phyloP scores from a whole-genome alignment of 1,284 basidiomycete genomes.

The Boletellus deceptivus region DNA sequence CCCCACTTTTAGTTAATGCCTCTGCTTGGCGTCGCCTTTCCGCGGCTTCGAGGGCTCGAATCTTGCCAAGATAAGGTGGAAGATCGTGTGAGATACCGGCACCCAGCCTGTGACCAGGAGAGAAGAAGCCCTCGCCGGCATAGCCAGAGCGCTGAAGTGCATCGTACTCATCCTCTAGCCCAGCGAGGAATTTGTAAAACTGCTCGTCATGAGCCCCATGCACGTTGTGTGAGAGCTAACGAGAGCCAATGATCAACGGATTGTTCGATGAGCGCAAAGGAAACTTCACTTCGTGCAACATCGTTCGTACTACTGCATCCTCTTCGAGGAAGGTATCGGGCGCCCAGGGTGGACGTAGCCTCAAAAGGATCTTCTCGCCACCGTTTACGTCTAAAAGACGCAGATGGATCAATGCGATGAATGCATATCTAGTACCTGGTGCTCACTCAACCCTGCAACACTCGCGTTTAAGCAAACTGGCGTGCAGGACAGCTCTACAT shows the following conservation, averaged over 20 bases:
- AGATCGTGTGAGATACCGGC: slow-evolving; percentile 59
- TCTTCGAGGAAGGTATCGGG: slow-evolving; percentile 73
- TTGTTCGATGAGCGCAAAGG: not conserved
- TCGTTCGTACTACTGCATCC: slow-evolving; percentile 70
- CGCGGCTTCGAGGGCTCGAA: slow-evolving; percentile 71
- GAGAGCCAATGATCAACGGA: not conserved
- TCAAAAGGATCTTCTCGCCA: slow-evolving; percentile 78
- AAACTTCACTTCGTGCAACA: slow-evolving; percentile 78
- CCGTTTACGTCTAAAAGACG: slow-evolving; percentile 61
- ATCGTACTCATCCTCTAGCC: slow-evolving; percentile 80
- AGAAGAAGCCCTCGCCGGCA: slow-evolving; percentile 79
- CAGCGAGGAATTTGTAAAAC: slow-evolving; percentile 76
- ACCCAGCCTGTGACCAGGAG: slow-evolving; percentile 66
- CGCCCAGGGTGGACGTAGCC: slow-evolving; percentile 69
- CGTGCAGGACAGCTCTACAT: not conserved
- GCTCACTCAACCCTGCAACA: slow-evolving; percentile 34
- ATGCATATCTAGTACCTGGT: not conserved
- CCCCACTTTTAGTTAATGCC: slow-evolving; percentile 51
- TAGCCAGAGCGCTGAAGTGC: slow-evolving; percentile 74
- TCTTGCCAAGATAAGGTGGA: slow-evolving; percentile 59
- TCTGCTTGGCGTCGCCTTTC: slow-evolving; percentile 60
- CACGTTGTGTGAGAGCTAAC: slow-evolving; percentile 81
- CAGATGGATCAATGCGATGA: slow-evolving; percentile 1
- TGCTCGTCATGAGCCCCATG: slow-evolving; percentile 84
- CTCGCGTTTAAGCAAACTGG: slow-evolving; percentile 7